Evolutionary conservation across 2,329 filamentous ascomycete species (phyloP), one percentile per base, ranked within the genome.

Genomic region (Sporothrix luriei): DNA sequence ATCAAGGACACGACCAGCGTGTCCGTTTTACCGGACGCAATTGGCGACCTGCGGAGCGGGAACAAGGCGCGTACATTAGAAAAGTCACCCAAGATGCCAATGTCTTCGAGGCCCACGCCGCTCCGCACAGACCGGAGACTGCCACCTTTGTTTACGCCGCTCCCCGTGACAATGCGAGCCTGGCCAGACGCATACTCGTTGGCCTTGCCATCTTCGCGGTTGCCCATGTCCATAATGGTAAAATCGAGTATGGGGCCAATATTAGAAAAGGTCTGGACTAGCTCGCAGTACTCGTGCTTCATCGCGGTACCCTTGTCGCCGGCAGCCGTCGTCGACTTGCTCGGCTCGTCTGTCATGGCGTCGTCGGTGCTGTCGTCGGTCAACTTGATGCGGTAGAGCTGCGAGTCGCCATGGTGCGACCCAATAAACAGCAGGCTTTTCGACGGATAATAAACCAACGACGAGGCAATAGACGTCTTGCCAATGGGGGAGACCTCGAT

Each of bases 181-280:
- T 99, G 94, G 0, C 95, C 95, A 0, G 94, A 97, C 0, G 94
- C 97, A 76, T 97, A 99, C 72, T 95, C 92, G 75, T 95, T 96
- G 3, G 90, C 91, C 21, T 83, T 79, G 70, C 92, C 89, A 10
- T 85, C 88, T 73, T 95, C 91, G 26, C 92, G 85, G 74, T 93
- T 94, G 0, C 94, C 94, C 84, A 98, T 91, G 76, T 98, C 95
- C 93, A 98, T 97, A 19, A 99, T 88, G 0, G 91, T 90, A 75
- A 99, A 97, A 77, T 99, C 95, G 51, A 98, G 81, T 54, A 99
- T 83, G 0, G 95, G 95, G 0, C 91, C 93, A 74, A 98, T 92
- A 76, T 97, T 99, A 3, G 87, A 82, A 69, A 96, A 84, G 0
- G 88, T 90, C 76, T 97, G 93, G 11, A 95, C 78, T 4, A 94